Percentiles rank a stretch among this genome's conserved stretches.
Conservation (phyloP, 306 rosid species). For the Bauhinia variegata region DNA sequence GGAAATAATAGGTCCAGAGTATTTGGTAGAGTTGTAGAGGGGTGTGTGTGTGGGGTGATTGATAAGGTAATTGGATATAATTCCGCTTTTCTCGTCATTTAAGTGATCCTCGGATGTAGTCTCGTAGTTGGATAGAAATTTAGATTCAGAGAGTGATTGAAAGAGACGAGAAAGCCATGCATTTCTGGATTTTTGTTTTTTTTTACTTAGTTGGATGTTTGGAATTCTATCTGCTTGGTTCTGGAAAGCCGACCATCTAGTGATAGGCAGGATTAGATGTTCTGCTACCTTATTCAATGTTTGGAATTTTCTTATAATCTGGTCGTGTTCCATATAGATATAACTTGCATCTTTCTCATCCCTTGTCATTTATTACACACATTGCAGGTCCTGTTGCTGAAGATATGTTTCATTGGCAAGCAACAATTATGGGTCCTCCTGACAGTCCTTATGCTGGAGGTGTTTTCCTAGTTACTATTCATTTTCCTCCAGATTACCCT, state of each 20-base stretch:
- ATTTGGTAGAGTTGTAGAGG: background rate
- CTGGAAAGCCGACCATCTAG: background rate
- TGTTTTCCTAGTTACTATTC: constrained; percentile 82
- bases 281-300: background rate
- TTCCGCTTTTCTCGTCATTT: background rate
- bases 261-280: background rate
- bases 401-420: constrained; percentile 97
- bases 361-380: constrained; percentile 3
- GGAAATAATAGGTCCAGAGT: no score
- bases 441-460: constrained; percentile 97
- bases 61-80: no score
- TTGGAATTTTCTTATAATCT: background rate
- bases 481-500: constrained; percentile 93
- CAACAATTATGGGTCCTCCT: constrained; percentile 95
- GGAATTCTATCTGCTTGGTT: constrained; percentile 2
- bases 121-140: no score
- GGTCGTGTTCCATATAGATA: background rate
- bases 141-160: no score
- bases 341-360: background rate
- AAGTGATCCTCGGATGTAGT: no score
- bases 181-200: background rate
- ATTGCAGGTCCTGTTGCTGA: constrained; percentile 83
- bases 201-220: background rate
- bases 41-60: background rate
- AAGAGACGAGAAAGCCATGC: background rate